These are phyloP conservation scores for Rhizophora apiculata DNA, from an alignment of 345 rosid genomes.

Conservation along the genomic window DNA sequence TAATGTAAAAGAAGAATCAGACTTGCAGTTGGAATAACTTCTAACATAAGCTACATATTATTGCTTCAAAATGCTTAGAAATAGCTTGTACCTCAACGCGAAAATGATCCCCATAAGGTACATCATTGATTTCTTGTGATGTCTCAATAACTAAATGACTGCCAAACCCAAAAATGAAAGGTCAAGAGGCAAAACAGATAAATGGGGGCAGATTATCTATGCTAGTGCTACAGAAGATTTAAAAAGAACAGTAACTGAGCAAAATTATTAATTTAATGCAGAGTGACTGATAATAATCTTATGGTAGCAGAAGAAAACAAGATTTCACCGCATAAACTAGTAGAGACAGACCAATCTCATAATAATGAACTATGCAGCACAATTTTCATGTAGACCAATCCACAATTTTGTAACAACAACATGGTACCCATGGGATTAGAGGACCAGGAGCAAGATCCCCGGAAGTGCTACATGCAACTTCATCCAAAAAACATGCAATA, in stretches of 20 bases:
- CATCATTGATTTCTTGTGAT: conserved; percentile 80
- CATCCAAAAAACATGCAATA: too few species aligned
- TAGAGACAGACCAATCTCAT: too few species aligned
- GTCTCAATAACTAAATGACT: conserved; percentile 83
- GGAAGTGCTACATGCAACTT: too few species aligned
- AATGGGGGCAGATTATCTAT: neutral
- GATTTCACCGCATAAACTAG: too few species aligned
- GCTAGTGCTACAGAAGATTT: neutral
- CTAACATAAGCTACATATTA: neutral
- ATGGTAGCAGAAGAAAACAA: too few species aligned
- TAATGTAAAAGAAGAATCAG: neutral
- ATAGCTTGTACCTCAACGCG: conserved; percentile 69
- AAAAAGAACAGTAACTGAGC: neutral
- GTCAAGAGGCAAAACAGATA: conserved; percentile 12
- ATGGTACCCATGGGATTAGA: too few species aligned
- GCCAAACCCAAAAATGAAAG: conserved; percentile 27
- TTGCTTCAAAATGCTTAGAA: neutral
- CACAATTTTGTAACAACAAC: too few species aligned
- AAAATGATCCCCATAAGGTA: conserved; percentile 88
- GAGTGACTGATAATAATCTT: too few species aligned
- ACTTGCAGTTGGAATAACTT: neutral
- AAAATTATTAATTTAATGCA: too few species aligned
- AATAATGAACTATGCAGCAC: too few species aligned
- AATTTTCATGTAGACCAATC: too few species aligned
- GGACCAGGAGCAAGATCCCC: too few species aligned